Percentiles rank a stretch among this genome's conserved stretches.
phyloP scores from a whole-genome alignment of 768 basidiomycete species.

The Amanita phalloides region DNA sequence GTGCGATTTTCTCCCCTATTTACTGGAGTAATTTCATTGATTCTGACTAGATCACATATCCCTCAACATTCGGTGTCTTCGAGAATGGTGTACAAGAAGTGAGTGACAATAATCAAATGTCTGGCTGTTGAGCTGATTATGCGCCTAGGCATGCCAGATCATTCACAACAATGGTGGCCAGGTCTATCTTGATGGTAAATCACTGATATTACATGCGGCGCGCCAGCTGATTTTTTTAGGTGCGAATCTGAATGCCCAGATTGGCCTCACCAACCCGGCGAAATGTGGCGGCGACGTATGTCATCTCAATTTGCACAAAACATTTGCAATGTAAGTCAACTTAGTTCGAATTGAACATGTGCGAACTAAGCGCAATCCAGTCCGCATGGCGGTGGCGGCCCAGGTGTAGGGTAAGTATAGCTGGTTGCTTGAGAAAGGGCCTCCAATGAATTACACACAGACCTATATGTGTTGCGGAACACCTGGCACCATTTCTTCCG shows the following conservation, averaged over 20 bases:
- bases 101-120: slow-evolving; percentile 9
- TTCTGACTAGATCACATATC: slow-evolving; percentile 75
- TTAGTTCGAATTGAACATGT: slow-evolving; percentile 1
- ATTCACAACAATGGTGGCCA: slow-evolving; percentile 94
- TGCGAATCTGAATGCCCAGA: slow-evolving; percentile 91
- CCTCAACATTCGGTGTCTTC: slow-evolving; percentile 96
- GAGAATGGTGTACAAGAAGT: slow-evolving; percentile 81
- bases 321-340: slow-evolving; percentile 75
- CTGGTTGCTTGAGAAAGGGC: slow-evolving; percentile 3
- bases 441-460: slow-evolving; percentile 20
- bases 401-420: slow-evolving; percentile 72
- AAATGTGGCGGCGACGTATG: slow-evolving; percentile 97
- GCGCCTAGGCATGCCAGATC: slow-evolving; percentile 71
- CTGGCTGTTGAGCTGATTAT: neutral
- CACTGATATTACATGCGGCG: neutral
- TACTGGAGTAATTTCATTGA: neutral
- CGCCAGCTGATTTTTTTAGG: slow-evolving; percentile 21
- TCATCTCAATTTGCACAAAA: slow-evolving; percentile 97
- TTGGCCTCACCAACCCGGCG: slow-evolving; percentile 87
- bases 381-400: slow-evolving; percentile 96
- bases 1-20: slow-evolving; percentile 21
- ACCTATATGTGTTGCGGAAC: slow-evolving; percentile 90
- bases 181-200: slow-evolving; percentile 85
- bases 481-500: slow-evolving; percentile 92
- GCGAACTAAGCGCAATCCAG: slow-evolving; percentile 22